Evolutionary conservation across 495 filamentous ascomycete species (phyloP).

Genomic region (Penicillium dipodomyicola): DNA sequence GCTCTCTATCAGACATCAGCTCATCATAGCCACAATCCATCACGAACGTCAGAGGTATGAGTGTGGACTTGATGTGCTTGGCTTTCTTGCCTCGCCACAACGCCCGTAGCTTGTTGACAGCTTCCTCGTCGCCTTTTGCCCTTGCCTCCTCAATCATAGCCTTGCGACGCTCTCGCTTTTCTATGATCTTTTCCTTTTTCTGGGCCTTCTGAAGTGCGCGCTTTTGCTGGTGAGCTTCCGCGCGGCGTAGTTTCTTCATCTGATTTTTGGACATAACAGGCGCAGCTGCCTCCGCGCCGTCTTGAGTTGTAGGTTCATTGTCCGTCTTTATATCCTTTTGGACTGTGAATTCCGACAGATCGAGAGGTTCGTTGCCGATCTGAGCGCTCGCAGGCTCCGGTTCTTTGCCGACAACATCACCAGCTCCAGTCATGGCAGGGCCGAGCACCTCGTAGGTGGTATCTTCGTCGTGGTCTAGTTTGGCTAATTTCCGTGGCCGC

Average conservation of each 20-base stretch:
- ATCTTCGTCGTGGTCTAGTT: slow-evolving; percentile 39
- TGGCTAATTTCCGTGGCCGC: slow-evolving; percentile 50
- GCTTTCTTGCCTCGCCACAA: slow-evolving; percentile 16
- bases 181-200: slow-evolving; percentile 68
- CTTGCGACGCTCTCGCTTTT: slow-evolving; percentile 59
- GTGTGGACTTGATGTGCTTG: slow-evolving; percentile 38
- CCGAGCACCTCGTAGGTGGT: slow-evolving; percentile 19
- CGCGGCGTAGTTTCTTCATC: slow-evolving; percentile 66
- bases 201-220: slow-evolving; percentile 66
- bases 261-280: slow-evolving; percentile 72
- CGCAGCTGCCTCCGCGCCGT: slow-evolving; percentile 18
- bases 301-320: slow-evolving; percentile 13
- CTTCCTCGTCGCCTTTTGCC: slow-evolving; percentile 29
- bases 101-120: slow-evolving; percentile 31
- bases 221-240: slow-evolving; percentile 64
- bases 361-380: slow-evolving; percentile 9
- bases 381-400: slow-evolving; percentile 7
- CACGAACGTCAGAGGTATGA: slow-evolving; percentile 73
- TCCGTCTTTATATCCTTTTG: not conserved
- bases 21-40: slow-evolving; percentile 92
- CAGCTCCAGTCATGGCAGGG: slow-evolving; percentile 38
- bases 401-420: slow-evolving; percentile 18
- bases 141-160: slow-evolving; percentile 36
- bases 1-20: slow-evolving; percentile 80
- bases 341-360: slow-evolving; percentile 6